Evolutionary conservation across 768 basidiomycete species (phyloP).

Genomic region (Punctularia strigosozonata): DNA sequence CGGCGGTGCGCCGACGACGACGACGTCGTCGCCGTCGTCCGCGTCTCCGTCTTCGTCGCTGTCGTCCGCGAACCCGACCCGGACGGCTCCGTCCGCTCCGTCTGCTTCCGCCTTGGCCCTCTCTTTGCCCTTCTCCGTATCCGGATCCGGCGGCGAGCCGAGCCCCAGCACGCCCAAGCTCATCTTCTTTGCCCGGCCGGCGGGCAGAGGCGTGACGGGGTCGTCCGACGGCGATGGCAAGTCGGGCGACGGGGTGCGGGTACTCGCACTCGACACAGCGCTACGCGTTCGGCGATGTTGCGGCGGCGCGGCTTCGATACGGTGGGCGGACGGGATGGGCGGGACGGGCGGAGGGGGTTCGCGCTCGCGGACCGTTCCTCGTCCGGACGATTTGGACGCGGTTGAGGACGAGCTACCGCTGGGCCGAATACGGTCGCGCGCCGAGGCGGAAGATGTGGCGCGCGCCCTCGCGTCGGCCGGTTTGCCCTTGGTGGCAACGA

Average conservation of each 20-base stretch:
- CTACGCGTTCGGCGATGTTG: too few species aligned
- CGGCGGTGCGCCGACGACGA: not conserved
- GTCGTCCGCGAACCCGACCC: constrained; percentile 33
- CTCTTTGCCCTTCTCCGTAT: constrained; percentile 36
- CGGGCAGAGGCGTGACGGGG: constrained; percentile 20
- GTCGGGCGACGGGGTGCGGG: constrained; percentile 9
- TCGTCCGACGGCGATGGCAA: constrained; percentile 8
- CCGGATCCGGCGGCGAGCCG: constrained; percentile 44
- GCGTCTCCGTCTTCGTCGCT: constrained; percentile 7
- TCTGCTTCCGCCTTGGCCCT: constrained; percentile 15
- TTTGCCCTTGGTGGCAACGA: too few species aligned
- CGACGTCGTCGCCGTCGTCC: constrained; percentile 6
- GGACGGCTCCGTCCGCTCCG: constrained; percentile 21
- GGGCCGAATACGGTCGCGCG: too few species aligned
- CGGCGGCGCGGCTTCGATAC: too few species aligned
- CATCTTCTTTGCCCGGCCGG: constrained; percentile 8
- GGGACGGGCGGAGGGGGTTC: constrained; percentile 5
- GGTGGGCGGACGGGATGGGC: too few species aligned
- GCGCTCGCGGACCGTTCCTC: constrained; percentile 2
- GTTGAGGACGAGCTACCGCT: not conserved
- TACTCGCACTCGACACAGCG: not conserved
- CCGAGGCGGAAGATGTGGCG: too few species aligned
- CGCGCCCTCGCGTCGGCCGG: too few species aligned
- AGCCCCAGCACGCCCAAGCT: constrained; percentile 27
- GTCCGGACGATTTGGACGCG: not conserved